Base-by-base conservation (phyloP, 1,284 basidiomycete species). In the Cutaneotrichosporon spelunceum region DNA sequence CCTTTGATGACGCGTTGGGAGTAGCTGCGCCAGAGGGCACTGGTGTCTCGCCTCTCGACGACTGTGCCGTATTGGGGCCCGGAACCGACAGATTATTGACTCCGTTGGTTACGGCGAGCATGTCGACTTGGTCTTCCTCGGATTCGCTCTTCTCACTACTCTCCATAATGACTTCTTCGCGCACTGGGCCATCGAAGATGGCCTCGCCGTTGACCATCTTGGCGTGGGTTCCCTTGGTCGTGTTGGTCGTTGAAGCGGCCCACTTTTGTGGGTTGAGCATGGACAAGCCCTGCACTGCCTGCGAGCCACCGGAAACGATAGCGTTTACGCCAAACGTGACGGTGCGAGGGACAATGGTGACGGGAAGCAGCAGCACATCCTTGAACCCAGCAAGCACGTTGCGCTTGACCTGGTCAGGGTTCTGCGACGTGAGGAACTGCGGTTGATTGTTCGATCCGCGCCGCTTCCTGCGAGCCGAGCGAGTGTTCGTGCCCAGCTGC, bases 311-410 rank as follows among this genome's bases (percentile, higher is more conserved):
- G 4, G 78, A 75, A 11, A 80, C 81, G 26, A 89, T 82, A 0
- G 85, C 89, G n/a, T 85, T 87, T 24, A 88, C 87, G 9, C 92
- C 89, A 39, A 80, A 81, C 0, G 78, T 80, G 42, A 88, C 87
- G 0, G 92, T 90, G 10, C 91, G 86, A 0, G 95, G 95, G 1
- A 98, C 93, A 68, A 98, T 96, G 1, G 93, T 96, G 21, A 98
- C 95, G 0, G 95, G 95, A 0, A 97, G 82, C 0, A 98, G 81
- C 0, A 99, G 85, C 0, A 93, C 86, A 63, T 91, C 88, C 11
- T 90, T 90, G 79, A 99, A 98, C 0, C 91, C 91, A 0, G 91
- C 88, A 1, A 99, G 83, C 13, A 98, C 90, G 66, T 89, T 96
- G 23, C 91, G 86, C 75, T 99, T 99, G 61, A 95, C 87, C 65